Conservation (phyloP, 495 filamentous ascomycete species). For the Peziza echinospora region DNA sequence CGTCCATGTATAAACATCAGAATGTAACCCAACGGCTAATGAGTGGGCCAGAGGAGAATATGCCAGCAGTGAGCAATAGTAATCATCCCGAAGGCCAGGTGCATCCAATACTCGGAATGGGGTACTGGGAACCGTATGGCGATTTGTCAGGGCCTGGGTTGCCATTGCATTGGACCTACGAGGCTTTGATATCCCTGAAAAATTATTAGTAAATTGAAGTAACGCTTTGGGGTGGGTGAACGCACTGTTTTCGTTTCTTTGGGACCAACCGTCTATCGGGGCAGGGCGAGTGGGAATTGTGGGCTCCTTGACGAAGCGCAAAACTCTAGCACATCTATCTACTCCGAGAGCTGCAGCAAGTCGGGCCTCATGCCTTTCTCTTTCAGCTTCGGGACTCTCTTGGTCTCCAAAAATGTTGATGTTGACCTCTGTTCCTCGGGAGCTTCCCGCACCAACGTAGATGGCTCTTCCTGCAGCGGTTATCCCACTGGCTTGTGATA, state of each 20-base stretch:
- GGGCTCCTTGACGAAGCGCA: slow-evolving; percentile 24
- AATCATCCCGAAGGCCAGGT: slow-evolving; percentile 73
- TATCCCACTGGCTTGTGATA: not conserved
- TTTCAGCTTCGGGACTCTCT: slow-evolving; percentile 28
- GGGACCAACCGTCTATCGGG: not conserved
- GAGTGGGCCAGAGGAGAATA: slow-evolving; percentile 53
- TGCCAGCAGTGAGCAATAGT: slow-evolving; percentile 79
- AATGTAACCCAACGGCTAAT: slow-evolving; percentile 63
- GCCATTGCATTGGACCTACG: slow-evolving; percentile 12
- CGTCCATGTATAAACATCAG: slow-evolving; percentile 74
- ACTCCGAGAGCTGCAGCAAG: slow-evolving; percentile 69
- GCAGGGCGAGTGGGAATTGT: not conserved
- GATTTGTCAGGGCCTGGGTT: not conserved
- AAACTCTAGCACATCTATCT: slow-evolving; percentile 39
- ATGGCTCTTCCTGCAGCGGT: not conserved
- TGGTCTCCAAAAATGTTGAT: slow-evolving; percentile 17
- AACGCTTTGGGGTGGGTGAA: not conserved
- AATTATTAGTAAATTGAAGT: slow-evolving; percentile 5
- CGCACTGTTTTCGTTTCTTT: not conserved
- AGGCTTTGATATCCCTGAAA: slow-evolving; percentile 23
- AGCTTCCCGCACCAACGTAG: not conserved
- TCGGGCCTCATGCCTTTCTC: slow-evolving; percentile 48
- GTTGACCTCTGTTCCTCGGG: slow-evolving; percentile 4
- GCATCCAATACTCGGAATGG: slow-evolving; percentile 52
- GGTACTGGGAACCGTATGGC: slow-evolving; percentile 1